phyloP scores from a whole-genome alignment of 176 grass and related monocot genomes.

The Phoenix roebelenii region DNA sequence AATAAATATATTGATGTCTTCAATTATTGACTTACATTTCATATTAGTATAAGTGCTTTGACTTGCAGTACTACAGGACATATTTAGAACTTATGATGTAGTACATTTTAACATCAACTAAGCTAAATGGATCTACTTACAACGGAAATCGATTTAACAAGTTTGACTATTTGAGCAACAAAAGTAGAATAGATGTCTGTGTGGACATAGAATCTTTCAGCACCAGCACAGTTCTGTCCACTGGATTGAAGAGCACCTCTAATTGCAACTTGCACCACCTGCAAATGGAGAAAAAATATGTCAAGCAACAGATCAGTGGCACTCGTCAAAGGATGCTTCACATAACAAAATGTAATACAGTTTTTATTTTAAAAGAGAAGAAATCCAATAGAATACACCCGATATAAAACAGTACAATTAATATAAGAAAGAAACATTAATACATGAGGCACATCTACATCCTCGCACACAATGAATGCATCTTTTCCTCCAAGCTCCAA shows the following conservation, averaged over 20 bases:
- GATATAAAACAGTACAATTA: no score
- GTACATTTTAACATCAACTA: no score
- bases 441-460: conserved; percentile 92
- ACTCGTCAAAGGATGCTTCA: neutral
- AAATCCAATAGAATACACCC: no score
- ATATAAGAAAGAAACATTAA: conserved; percentile 21
- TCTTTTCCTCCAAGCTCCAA: conserved; percentile 98
- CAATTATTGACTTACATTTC: no score
- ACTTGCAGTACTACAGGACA: no score
- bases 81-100: no score
- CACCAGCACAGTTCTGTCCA: conserved; percentile 92
- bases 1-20: no score
- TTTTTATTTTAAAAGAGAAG: no score
- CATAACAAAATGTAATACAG: neutral
- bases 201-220: conserved; percentile 99
- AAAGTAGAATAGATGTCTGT: conserved; percentile 69
- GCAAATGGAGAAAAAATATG: conserved; percentile 8
- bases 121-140: conserved; percentile 43
- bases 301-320: conserved; percentile 8
- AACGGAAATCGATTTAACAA: conserved; percentile 91
- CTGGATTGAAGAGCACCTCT: conserved; percentile 94
- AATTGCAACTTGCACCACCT: conserved; percentile 96
- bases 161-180: conserved; percentile 66
- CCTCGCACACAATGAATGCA: conserved; percentile 98
- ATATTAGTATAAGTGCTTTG: no score